These are phyloP conservation scores for Clavariopsis aquatica DNA, from an alignment of 495 filamentous ascomycete species.

Conservation along the genomic window DNA sequence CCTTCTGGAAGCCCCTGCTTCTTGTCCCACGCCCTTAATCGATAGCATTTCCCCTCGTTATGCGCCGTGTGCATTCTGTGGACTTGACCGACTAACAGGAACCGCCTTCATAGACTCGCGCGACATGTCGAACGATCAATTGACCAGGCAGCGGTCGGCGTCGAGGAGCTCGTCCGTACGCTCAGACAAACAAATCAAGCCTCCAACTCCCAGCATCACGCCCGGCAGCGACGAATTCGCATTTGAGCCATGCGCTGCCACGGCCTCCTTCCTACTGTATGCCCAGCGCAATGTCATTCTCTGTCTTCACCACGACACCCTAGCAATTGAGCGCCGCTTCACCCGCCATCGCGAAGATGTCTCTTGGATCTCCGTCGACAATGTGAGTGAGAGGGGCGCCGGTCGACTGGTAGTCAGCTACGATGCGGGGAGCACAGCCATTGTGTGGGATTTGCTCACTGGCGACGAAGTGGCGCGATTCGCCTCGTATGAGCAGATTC, in stretches of 20 bases:
- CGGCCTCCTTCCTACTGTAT: conserved; percentile 83
- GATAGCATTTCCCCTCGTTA: conserved; percentile 30
- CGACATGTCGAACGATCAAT: conserved; percentile 34
- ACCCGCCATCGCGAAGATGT: conserved; percentile 81
- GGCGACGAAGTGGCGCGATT: conserved; percentile 89
- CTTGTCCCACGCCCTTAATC: conserved; percentile 27
- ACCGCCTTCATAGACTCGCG: conserved; percentile 24
- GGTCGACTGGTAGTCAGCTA: conserved; percentile 90
- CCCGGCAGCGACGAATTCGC: conserved; percentile 57
- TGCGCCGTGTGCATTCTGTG: conserved; percentile 18
- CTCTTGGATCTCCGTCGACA: conserved; percentile 81
- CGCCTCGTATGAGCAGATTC: conserved; percentile 82
- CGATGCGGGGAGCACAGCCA: conserved; percentile 85
- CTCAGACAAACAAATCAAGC: conserved; percentile 47
- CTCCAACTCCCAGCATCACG: conserved; percentile 54
- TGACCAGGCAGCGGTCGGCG: conserved; percentile 54
- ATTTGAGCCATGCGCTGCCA: conserved; percentile 84
- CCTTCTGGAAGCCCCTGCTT: conserved; percentile 34
- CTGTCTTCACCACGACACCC: conserved; percentile 85
- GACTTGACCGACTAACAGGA: conserved; percentile 28
- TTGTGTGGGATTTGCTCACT: conserved; percentile 95
- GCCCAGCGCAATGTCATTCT: conserved; percentile 76
- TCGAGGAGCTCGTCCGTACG: conserved; percentile 58
- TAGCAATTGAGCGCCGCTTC: conserved; percentile 87
- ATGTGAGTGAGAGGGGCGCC: conserved; percentile 82